Evolutionary conservation across 148 eudicot species (phyloP), one percentile per base, ranked within the genome.

Genomic region (Nyssa sinensis): DNA sequence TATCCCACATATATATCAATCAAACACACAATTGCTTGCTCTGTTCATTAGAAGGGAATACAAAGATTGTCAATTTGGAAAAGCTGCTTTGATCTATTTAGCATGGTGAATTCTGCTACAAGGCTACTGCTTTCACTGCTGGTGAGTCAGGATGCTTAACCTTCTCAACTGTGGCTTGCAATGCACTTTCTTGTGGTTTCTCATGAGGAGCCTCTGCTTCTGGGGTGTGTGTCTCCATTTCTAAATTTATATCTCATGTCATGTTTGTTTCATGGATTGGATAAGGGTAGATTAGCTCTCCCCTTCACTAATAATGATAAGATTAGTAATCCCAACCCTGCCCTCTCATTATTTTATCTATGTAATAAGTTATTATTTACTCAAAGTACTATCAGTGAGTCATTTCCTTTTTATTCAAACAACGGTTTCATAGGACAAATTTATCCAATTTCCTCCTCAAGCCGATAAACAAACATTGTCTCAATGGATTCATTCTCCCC

Each of bases 401-500:
- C 79, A 66, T 82, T 78, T 75, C 88, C 86, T 80, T 49, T 82
- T 85, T 69, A 72, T 83, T 6, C 80, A 60, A 74, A 85, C 86
- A 69, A 69, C 82, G 5, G 80, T 78, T 77, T 85, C 88, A n/a
- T n/a, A n/a, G n/a, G 71, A 76, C 83, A 3, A 4, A 37, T 37
- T 37, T 37, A 3, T 37, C 9, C 66, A 49, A 78, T 49, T 82
- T 85, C 58, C 85, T 88, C n/a, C 68, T n/a, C n/a, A n/a, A n/a
- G n/a, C n/a, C n/a, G n/a, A n/a, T n/a, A n/a, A n/a, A n/a, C n/a
- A n/a, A n/a, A n/a, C n/a, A n/a, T 97, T 75, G 97, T 90, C 82
- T 91, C 97, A 49, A 91, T 82, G 27, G 89, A 72, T 71, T 95
- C 98, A 82, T 90, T 93, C 72, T 90, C 89, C 67, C 23, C 78